Evolutionary conservation across 1,139 yeast species (phyloP), one percentile per base, ranked within the genome.

Genomic region (Geotrichum carabidarum): DNA sequence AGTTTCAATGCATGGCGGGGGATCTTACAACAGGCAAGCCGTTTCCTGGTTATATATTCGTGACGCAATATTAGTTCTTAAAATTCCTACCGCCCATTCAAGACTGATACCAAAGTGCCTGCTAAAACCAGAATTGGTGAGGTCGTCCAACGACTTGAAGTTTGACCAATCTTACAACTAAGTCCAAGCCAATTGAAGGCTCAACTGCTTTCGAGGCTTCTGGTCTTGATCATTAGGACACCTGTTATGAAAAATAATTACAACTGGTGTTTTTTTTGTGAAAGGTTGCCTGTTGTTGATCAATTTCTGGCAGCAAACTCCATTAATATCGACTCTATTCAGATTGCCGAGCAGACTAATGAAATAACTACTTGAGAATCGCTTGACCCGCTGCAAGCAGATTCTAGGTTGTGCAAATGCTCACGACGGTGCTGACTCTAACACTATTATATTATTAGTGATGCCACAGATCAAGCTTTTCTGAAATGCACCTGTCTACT

Each of bases 271-370:
- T 69, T 77, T 62, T n/a, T n/a, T n/a, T 77, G 77, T 42, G 71
- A 78, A 56, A 71, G 74, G 66, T 74, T 87, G 59, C 94, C 95
- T 14, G 82, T 89, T 65, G 95, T 88, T 71, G 60, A 82, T 86
- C 72, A 32, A 61, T 59, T 50, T 62, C 63, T 36, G 52, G 50
- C 48, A n/a, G 45, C 60, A 18, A 61, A 58, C 35, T n/a, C 31
- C 8, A 27, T 35, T 6, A 57, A 63, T 22, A 54, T 52, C 8
- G 64, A 63, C 5, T 43, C 50, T 5, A 51, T 51, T 11, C 30
- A 37, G 6, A 9, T 15, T 17, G 27, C 27, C 27, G 5, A 22
- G 27, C 27, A 22, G 27, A 22, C 3, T 22, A 53, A 48, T 15
- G 38, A 48, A 12, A 22, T 7, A n/a, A 37, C 43, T 38, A 9